Evolutionary conservation across 106 monocot genomes (phyloP), one percentile per base, ranked within the genome.

Genomic region (Agapanthus africanus): DNA sequence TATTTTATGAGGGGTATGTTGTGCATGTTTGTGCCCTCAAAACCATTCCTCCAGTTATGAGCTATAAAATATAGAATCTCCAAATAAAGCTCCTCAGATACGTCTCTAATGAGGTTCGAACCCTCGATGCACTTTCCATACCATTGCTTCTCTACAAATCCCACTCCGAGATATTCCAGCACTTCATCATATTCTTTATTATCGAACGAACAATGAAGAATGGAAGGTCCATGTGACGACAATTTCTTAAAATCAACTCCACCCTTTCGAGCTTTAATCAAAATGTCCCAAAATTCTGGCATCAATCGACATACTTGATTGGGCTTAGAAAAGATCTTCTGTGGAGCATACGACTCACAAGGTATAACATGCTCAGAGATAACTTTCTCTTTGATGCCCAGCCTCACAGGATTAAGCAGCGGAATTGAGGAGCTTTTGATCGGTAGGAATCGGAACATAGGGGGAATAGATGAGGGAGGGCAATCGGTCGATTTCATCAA

Each of bases 401-500:
- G 18, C 35, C 59, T 57, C 22, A 80, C 64, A 7, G 56, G 19
- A 33, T 84, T 59, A 3, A 84, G 37, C 39, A 70, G 4, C 4
- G 61, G 69, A 7, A 80, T 60, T 16, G 59, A 37, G 11, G 77
- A 85, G 18, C 22, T 28, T 19, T 67, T 25, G 2, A 81, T 51
- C 5, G 84, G 84, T 4, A 85, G 30, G 35, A 85, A 85, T 5
- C 37, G 57, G 28, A 85, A 85, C 57, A 63, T 71, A 18, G 40
- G n/a, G 6, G 81, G 54, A 59, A 81, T 23, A 18, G 70, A 74
- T 19, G 63, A 9, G 2, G 81, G 81, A 5, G 68, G 67, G 47
- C 23, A 51, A 4, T 40, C 74, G 6, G 11, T 25, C 10, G 80
- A 67, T 49, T 78, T 85, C 31, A 81, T 60, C 3, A 74, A 52